These are phyloP conservation scores for Lecanicillium sp. DNA, from an alignment of 2,329 filamentous ascomycete genomes.

Conservation along the genomic window DNA sequence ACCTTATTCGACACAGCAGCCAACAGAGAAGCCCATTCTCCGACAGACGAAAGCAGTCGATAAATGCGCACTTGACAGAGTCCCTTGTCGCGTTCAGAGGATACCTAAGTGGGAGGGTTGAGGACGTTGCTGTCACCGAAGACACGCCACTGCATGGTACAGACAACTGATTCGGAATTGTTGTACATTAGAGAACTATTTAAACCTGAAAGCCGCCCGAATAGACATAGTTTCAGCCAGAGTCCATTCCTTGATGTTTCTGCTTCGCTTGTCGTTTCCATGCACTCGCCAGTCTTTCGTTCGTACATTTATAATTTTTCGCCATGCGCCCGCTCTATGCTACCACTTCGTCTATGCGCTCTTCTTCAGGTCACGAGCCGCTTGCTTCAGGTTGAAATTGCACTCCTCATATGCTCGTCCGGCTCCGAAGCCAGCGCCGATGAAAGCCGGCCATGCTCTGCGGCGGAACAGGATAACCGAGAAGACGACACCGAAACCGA, in stretches of 20 bases:
- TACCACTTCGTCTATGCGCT: constrained; percentile 23
- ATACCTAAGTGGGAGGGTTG: no score
- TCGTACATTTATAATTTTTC: constrained; percentile 16
- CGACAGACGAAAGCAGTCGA: no score
- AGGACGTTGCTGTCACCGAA: no score
- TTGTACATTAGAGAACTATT: constrained; percentile 10
- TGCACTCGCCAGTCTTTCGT: constrained; percentile 11
- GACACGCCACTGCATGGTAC: no score
- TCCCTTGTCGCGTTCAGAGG: no score
- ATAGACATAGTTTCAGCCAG: constrained; percentile 1
- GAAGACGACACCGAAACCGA: constrained; percentile 97
- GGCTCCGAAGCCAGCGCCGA: constrained; percentile 84
- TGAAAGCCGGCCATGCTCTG: constrained; percentile 93
- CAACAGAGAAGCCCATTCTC: no score
- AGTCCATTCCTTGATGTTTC: neutral
- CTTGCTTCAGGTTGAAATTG: constrained; percentile 67
- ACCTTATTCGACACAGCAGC: no score
- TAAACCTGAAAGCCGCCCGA: constrained; percentile 3
- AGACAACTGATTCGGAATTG: constrained; percentile 5
- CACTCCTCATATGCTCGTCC: constrained; percentile 98
- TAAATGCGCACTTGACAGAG: no score
- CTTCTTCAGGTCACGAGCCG: constrained; percentile 49
- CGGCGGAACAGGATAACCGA: constrained; percentile 97
- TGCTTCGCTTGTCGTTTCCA: constrained; percentile 2
- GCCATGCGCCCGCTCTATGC: constrained; percentile 1